Conservation (phyloP, 108 stramenopile species). For the Stephanodiscus minutulus region DNA sequence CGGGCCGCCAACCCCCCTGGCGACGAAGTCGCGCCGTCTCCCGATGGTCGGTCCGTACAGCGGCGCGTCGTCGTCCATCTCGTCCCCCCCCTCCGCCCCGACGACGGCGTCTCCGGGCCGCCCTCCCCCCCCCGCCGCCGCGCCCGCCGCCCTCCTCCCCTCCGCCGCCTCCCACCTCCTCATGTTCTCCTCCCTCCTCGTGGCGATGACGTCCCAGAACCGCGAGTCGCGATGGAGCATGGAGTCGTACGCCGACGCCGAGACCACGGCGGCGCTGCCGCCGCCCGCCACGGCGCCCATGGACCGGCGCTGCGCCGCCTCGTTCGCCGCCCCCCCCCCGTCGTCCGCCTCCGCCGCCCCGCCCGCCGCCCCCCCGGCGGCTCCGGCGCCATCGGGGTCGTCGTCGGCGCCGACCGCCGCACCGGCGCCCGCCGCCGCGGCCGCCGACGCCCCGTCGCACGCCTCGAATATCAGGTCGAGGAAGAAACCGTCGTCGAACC, state of each 20-base stretch:
- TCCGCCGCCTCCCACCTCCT: conserved; percentile 40
- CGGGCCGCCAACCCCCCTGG: conserved; percentile 3
- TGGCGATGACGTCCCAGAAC: conserved; percentile 87
- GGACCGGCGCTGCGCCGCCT: conserved; percentile 43
- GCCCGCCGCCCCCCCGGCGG: background rate
- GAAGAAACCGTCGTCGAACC: conserved; percentile 85
- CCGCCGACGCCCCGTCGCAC: conserved; percentile 61
- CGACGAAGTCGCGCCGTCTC: conserved; percentile 59
- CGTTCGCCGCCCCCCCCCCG: conserved; percentile 55
- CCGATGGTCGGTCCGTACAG: conserved; percentile 78
- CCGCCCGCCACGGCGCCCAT: conserved; percentile 33
- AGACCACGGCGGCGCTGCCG: conserved; percentile 36
- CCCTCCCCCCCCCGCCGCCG: conserved; percentile 13
- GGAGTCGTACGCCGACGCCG: conserved; percentile 74
- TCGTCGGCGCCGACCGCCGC: conserved; percentile 26
- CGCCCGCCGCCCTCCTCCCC: conserved; percentile 34
- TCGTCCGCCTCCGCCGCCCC: conserved; percentile 19
- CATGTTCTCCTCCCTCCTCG: conserved; percentile 63
- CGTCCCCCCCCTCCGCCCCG: conserved; percentile 20
- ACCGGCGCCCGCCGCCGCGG: background rate
- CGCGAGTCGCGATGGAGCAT: conserved; percentile 86
- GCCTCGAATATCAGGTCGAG: conserved; percentile 95
- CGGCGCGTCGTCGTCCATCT: conserved; percentile 29
- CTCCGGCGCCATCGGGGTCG: conserved; percentile 6
- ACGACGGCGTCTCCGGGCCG: conserved; percentile 17